A percentile compares a stretch with the other conserved stretches of the same genome.
Conservation (phyloP, 495 filamentous ascomycete species). For the Lasiosphaeria hispida region DNA sequence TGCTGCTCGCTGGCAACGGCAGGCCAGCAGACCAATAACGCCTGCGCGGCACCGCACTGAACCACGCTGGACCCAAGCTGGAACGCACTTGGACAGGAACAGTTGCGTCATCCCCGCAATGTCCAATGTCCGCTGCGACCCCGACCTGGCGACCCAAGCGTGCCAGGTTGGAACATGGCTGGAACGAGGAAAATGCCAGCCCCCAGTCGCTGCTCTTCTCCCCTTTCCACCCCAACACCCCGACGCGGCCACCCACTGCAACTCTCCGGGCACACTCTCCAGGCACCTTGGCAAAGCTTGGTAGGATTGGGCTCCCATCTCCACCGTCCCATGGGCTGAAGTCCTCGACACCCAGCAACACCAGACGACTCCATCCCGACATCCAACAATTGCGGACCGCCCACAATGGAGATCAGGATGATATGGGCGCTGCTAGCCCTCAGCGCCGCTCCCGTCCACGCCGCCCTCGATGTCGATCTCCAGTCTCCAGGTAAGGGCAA, state of each 20-base stretch:
- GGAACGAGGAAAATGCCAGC: no score
- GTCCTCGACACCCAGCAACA: background rate
- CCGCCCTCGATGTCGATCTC: slow-evolving; percentile 23
- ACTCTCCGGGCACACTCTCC: no score
- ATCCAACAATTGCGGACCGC: background rate
- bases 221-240: no score
- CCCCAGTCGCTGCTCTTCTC: no score
- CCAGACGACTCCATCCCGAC: background rate
- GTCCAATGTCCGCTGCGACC: background rate
- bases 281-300: no score
- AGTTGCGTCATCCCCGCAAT: background rate
- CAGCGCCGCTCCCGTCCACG: slow-evolving; percentile 2
- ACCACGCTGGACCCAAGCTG: background rate
- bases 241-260: no score
- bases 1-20: no score
- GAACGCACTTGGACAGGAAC: background rate
- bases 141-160: background rate
- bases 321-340: background rate
- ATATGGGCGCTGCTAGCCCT: slow-evolving; percentile 14
- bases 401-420: background rate
- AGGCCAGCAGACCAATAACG: background rate
- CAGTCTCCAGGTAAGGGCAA: slow-evolving; percentile 14
- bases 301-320: no score
- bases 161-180: no score
- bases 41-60: background rate